Evolutionary conservation across 192 early-diverging fungal genomes (phyloP), one percentile per base, ranked within the genome.

Genomic region (Backusella westeae): DNA sequence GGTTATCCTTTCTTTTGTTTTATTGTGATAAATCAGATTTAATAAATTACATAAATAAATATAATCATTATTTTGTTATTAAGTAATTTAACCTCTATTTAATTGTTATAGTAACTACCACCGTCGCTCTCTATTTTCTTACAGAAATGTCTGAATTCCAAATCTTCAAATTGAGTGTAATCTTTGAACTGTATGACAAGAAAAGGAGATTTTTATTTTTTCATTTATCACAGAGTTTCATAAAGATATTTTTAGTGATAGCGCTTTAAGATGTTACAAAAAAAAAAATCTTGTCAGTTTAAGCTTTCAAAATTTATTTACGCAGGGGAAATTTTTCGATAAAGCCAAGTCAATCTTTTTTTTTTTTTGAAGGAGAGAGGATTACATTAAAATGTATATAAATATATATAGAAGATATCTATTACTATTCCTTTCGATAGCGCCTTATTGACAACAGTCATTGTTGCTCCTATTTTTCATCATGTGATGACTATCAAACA

Each of bases 101-200:
- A 26, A 63, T 63, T 63, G 56, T 10, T 26, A 63, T 63, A 29
- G 53, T 56, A 56, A 56, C 53, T 26, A 53, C 21, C n/a, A 53
- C 52, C 2, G 4, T 23, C 9, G 3, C 12, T 63, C 56, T 59
- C 53, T 32, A 32, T 32, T 59, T 59, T 63, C 29, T 63, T 63
- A n/a, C 56, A 63, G 56, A 63, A 63, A 63, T 63, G 23, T 63
- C 56, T 63, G 56, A 29, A 63, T 29, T 63, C 56, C 23, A 63
- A 63, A 63, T 63, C 56, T 3, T 63, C 56, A 63, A 63, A 63
- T 63, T 63, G 56, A 29, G 56, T 63, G 56, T 63, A 63, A 63
- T 63, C 23, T 14, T 63, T 63, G 56, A 63, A 29, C 4, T 63
- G 56, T 63, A 14, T 63, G 56, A 63, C 56, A 63, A 63, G 9